phyloP scores from a whole-genome alignment of 768 basidiomycete genomes.

The Piloderma croceum region DNA sequence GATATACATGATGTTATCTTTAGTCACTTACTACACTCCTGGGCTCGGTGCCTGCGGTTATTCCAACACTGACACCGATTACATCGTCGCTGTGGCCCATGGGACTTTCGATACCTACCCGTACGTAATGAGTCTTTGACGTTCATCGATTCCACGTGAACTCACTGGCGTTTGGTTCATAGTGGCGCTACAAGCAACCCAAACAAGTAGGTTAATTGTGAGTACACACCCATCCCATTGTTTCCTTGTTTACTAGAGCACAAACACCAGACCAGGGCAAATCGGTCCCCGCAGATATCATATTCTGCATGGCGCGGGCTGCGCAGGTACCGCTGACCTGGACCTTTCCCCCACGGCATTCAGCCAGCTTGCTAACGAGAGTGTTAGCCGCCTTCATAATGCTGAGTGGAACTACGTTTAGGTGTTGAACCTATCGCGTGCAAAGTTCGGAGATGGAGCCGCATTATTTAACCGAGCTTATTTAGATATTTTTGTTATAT shows the following conservation, averaged over 20 bases:
- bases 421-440: too few species aligned
- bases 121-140: too few species aligned
- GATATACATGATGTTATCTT: too few species aligned
- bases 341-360: slow-evolving; percentile 65
- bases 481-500: too few species aligned
- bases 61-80: slow-evolving; percentile 1
- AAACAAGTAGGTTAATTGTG: too few species aligned
- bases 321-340: slow-evolving; percentile 43
- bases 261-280: slow-evolving; percentile 56
- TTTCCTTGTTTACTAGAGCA: too few species aligned
- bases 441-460: too few species aligned
- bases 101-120: slow-evolving; percentile 1
- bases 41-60: slow-evolving; percentile 1
- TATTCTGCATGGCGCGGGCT: slow-evolving; percentile 63
- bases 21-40: background rate
- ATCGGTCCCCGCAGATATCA: slow-evolving; percentile 41
- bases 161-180: too few species aligned
- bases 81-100: slow-evolving; percentile 2
- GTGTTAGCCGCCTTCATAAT: slow-evolving; percentile 46
- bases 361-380: slow-evolving; percentile 33
- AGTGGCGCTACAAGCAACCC: too few species aligned
- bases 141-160: too few species aligned
- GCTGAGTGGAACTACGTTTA: slow-evolving; percentile 50
- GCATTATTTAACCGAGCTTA: too few species aligned
- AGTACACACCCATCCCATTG: too few species aligned